Conservation (phyloP, 352 stramenopile species). For the Phytophthora citrophthora region DNA sequence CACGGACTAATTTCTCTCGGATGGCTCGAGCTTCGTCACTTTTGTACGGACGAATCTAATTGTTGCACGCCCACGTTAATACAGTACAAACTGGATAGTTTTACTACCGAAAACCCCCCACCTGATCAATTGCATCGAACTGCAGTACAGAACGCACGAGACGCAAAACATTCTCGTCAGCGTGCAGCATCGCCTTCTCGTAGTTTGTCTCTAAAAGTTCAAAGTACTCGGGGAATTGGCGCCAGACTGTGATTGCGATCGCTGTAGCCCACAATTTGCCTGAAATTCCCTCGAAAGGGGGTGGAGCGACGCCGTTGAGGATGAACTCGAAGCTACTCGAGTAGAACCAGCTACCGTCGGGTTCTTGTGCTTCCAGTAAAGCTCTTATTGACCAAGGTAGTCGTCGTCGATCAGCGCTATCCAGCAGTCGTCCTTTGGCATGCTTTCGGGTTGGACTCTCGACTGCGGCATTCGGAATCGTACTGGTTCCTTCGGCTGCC, state of each 20-base stretch:
- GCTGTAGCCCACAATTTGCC: constrained; percentile 66
- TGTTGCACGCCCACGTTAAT: neutral
- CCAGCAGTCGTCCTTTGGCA: constrained; percentile 33
- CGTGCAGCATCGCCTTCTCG: constrained; percentile 64
- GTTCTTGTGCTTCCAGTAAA: constrained; percentile 55
- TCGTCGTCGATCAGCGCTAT: constrained; percentile 31
- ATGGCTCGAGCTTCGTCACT: constrained; percentile 54
- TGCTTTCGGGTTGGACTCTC: constrained; percentile 15
- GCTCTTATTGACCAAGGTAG: constrained; percentile 51
- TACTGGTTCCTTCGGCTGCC: neutral
- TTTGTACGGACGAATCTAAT: constrained; percentile 66
- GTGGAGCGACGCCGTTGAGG: constrained; percentile 49
- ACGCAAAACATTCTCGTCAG: constrained; percentile 61
- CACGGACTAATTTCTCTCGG: constrained; percentile 47
- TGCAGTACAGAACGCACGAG: constrained; percentile 50
- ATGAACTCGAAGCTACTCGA: constrained; percentile 62
- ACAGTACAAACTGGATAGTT: no score
- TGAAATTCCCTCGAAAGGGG: constrained; percentile 52
- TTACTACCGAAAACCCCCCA: constrained; percentile 1
- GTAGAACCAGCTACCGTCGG: constrained; percentile 71
- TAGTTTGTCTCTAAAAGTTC: constrained; percentile 60
- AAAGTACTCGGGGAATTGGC: constrained; percentile 70
- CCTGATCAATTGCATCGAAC: constrained; percentile 44
- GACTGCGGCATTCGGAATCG: neutral
- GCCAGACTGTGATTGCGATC: constrained; percentile 58